A percentile compares a stretch with the other conserved stretches of the same genome.
phyloP scores from a whole-genome alignment of 305 asterid genomes.

The Solanum aculeatissimum region DNA sequence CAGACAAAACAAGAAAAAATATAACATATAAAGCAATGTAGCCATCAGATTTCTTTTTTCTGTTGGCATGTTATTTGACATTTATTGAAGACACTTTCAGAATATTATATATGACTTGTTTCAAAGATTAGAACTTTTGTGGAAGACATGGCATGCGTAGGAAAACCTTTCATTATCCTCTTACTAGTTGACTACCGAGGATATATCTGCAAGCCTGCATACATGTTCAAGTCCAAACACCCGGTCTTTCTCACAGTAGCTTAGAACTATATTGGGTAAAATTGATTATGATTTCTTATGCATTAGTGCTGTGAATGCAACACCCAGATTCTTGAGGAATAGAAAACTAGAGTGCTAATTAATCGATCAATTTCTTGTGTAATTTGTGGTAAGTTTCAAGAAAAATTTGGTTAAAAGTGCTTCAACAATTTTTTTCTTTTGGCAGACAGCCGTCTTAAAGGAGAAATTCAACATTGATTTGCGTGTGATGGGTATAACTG shows the following conservation, averaged over 20 bases:
- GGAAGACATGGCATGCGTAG: background rate
- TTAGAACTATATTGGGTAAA: background rate
- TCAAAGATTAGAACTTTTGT: background rate
- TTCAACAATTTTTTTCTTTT: background rate
- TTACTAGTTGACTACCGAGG: background rate
- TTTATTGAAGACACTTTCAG: background rate
- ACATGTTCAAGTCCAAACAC: background rate
- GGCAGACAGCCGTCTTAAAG: constrained; percentile 89
- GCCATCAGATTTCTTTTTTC: background rate
- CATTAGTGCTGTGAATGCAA: background rate
- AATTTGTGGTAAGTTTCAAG: background rate
- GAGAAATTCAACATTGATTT: constrained; percentile 92
- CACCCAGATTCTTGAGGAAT: background rate
- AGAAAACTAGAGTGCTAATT: background rate
- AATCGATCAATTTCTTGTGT: background rate
- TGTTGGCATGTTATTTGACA: background rate
- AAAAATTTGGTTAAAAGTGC: background rate
- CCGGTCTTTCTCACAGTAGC: background rate
- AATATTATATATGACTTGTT: background rate
- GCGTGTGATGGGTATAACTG: constrained; percentile 92
- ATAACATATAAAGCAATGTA: background rate
- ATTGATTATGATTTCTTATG: background rate
- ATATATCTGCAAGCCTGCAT: background rate
- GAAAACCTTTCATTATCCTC: background rate
- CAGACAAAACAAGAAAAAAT: background rate